Percentiles rank a stretch among this genome's conserved stretches.
phyloP scores from a whole-genome alignment of 805 yeast species.

The Isabelozyma rhagii region DNA sequence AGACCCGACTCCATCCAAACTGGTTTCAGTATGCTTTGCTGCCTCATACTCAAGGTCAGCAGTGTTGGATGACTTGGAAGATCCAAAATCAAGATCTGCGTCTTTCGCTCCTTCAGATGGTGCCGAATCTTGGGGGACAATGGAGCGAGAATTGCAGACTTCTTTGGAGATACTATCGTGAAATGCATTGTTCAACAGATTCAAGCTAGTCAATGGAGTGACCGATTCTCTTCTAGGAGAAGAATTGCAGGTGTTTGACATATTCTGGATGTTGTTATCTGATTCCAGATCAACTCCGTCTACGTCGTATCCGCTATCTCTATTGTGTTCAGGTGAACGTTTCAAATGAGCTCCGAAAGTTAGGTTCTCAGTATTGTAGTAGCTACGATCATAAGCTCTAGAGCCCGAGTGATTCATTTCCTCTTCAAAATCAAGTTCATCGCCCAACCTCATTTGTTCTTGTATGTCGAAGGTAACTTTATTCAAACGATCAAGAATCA shows the following conservation, averaged over 20 bases:
- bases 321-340: background rate
- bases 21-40: too few species aligned
- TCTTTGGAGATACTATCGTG: background rate
- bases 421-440: background rate
- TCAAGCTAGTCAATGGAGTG: constrained; percentile 38
- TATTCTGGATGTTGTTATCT: constrained; percentile 6
- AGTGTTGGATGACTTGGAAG: background rate
- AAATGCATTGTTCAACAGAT: constrained; percentile 20
- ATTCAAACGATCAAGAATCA: constrained; percentile 35
- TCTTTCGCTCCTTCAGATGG: background rate
- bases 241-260: constrained; percentile 18
- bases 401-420: background rate
- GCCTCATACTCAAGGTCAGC: background rate
- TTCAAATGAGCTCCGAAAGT: constrained; percentile 1
- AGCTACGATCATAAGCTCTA: background rate
- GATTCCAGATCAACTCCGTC: constrained; percentile 3
- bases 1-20: too few species aligned
- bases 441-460: constrained; percentile 17
- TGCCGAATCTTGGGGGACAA: constrained; percentile 4
- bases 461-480: constrained; percentile 37
- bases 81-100: background rate
- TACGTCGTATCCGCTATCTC: background rate
- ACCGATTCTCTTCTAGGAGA: constrained; percentile 21
- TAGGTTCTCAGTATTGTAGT: background rate
- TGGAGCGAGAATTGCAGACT: constrained; percentile 2